Evolutionary conservation across 371 early-diverging fungal species (phyloP).

Genomic region (Mucor racemosus): DNA sequence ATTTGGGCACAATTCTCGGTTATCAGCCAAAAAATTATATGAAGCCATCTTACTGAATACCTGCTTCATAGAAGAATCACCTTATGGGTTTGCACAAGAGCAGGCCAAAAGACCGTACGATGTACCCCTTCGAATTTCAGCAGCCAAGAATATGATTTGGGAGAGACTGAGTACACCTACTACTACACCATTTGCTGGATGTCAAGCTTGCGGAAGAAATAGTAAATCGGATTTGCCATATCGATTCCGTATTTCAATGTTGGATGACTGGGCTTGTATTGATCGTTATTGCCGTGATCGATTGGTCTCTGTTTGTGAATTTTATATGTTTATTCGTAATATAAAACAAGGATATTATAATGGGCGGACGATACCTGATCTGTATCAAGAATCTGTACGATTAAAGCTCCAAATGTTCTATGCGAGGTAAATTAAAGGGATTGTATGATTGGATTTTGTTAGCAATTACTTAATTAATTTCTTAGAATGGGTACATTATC

Average conservation of each 20-base stretch:
- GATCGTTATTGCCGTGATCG: slow-evolving; percentile 88
- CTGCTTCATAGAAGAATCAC: slow-evolving; percentile 67
- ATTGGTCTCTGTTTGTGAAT: slow-evolving; percentile 89
- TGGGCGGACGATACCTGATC: slow-evolving; percentile 71
- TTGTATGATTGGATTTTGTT: not conserved
- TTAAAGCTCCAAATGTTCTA: slow-evolving; percentile 91
- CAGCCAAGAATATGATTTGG: slow-evolving; percentile 62
- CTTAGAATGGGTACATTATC: slow-evolving; percentile 42
- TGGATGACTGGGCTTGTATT: slow-evolving; percentile 85
- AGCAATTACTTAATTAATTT: not conserved
- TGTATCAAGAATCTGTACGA: slow-evolving; percentile 82
- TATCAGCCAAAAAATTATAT: slow-evolving; percentile 72
- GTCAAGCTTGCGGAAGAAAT: slow-evolving; percentile 45
- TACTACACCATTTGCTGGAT: slow-evolving; percentile 58
- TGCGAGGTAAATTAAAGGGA: slow-evolving; percentile 48
- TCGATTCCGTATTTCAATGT: slow-evolving; percentile 78
- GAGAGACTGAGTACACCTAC: slow-evolving; percentile 54
- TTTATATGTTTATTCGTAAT: slow-evolving; percentile 89
- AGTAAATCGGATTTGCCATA: slow-evolving; percentile 62
- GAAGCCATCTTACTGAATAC: slow-evolving; percentile 81
- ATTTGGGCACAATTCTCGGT: slow-evolving; percentile 84
- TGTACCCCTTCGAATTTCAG: slow-evolving; percentile 50
- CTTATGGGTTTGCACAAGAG: slow-evolving; percentile 67
- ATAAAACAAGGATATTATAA: slow-evolving; percentile 84
- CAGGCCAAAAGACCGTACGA: slow-evolving; percentile 52